These are phyloP conservation scores for Plantago lanceolata DNA, from an alignment of 305 asterid species.

Conservation along the genomic window DNA sequence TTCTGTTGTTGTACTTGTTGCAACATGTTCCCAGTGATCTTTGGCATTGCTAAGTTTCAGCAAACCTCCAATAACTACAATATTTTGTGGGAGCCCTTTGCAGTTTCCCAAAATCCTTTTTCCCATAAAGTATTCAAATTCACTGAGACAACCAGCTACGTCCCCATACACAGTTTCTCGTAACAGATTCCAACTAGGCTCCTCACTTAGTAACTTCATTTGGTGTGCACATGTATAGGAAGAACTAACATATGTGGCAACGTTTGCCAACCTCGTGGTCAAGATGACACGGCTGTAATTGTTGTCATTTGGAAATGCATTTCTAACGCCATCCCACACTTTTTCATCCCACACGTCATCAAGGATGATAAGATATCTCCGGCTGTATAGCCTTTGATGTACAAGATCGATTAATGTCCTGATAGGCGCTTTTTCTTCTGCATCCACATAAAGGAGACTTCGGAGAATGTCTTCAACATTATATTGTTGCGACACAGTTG, in stretches of 20 bases:
- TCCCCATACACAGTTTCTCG: background rate
- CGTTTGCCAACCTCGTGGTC: background rate
- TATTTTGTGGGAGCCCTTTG: too few relatives aligned
- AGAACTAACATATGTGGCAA: background rate
- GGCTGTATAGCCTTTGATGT: background rate
- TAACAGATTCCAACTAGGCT: conserved; percentile 1
- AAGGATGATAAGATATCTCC: too few relatives aligned
- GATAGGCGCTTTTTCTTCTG: background rate
- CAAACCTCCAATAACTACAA: background rate
- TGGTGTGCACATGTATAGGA: too few relatives aligned
- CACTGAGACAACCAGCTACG: background rate
- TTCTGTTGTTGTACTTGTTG: background rate
- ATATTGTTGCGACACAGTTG: background rate
- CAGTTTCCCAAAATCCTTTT: too few relatives aligned
- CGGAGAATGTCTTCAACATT: background rate
- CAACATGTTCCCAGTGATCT: background rate
- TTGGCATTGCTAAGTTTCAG: background rate
- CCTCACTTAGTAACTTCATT: background rate
- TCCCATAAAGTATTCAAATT: background rate
- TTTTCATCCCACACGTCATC: too few relatives aligned
- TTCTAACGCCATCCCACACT: too few relatives aligned
- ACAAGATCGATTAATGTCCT: background rate
- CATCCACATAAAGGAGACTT: background rate
- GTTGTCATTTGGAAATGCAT: too few relatives aligned
- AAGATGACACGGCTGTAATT: too few relatives aligned